Conservation (phyloP, 148 eudicot genomes). For the Agrostemma githago region DNA sequence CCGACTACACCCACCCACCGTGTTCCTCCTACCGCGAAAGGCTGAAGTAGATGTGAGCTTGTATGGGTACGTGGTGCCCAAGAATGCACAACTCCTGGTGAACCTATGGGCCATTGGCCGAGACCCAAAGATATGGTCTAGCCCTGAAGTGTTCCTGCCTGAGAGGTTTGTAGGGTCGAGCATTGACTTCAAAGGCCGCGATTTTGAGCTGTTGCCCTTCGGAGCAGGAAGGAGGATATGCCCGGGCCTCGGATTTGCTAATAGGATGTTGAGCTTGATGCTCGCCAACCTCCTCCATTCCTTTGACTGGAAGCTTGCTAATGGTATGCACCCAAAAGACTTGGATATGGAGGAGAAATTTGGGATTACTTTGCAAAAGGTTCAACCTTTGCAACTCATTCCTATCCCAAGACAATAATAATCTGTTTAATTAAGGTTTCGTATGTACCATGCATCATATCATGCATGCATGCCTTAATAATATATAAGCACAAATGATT, state of each 20-base stretch:
- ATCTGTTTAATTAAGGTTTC: too few species aligned
- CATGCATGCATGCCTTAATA: background rate
- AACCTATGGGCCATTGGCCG: conserved; percentile 77
- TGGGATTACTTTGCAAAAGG: conserved; percentile 46
- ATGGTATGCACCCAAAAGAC: conserved; percentile 24
- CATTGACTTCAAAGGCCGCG: conserved; percentile 45
- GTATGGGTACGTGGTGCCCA: conserved; percentile 46
- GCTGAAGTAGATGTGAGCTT: conserved; percentile 42
- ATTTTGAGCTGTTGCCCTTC: conserved; percentile 42
- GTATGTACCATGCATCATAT: background rate
- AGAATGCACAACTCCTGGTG: conserved; percentile 59
- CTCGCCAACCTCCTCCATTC: conserved; percentile 45
- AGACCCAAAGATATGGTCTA: conserved; percentile 47
- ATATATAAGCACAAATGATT: background rate
- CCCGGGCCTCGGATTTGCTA: conserved; percentile 51
- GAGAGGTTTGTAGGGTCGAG: conserved; percentile 49
- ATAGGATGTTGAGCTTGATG: conserved; percentile 35
- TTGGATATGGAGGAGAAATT: conserved; percentile 50
- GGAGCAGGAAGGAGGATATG: conserved; percentile 72
- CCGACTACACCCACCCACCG: conserved; percentile 61
- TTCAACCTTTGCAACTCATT: conserved; percentile 22
- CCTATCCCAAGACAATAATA: conserved; percentile 18
- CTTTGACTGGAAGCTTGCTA: conserved; percentile 54
- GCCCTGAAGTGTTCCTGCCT: conserved; percentile 43
- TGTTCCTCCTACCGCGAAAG: conserved; percentile 50